phyloP scores from a whole-genome alignment of 176 grass and related monocot genomes.

The Oryza coarctata region DNA sequence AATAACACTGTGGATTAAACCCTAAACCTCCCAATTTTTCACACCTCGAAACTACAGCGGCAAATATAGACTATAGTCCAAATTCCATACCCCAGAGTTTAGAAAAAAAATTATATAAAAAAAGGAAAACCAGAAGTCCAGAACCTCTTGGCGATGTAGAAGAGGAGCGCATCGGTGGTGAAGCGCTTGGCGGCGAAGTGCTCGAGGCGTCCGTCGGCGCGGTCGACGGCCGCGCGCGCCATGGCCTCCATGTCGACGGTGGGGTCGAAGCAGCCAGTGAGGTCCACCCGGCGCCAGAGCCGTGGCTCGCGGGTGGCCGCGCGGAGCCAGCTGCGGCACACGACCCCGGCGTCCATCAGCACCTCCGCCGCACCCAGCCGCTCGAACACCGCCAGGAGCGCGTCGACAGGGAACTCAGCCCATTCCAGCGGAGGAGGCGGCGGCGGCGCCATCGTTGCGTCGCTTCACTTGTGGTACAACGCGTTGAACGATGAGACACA shows the following conservation, averaged over 20 bases:
- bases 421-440: not conserved
- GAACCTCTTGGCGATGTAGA: slow-evolving; percentile 21
- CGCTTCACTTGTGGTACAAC: no score
- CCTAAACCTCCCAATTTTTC: not conserved
- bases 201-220: slow-evolving; percentile 5
- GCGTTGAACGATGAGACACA: no score
- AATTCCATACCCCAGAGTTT: not conserved
- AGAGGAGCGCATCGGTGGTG: slow-evolving; percentile 10
- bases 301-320: slow-evolving; percentile 19
- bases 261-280: slow-evolving; percentile 34
- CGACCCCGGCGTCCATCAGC: slow-evolving; percentile 18
- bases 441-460: not conserved
- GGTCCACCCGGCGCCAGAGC: slow-evolving; percentile 33
- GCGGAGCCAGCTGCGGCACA: slow-evolving; percentile 33
- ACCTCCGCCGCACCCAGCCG: not conserved
- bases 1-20: not conserved
- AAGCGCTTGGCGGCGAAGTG: slow-evolving; percentile 20
- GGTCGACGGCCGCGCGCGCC: slow-evolving; percentile 21
- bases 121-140: not conserved
- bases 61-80: not conserved
- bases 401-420: slow-evolving; percentile 19
- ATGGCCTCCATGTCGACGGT: slow-evolving; percentile 27
- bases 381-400: slow-evolving; percentile 22
- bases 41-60: not conserved
- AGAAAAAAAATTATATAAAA: not conserved